Percentiles rank a stretch among this genome's conserved stretches.
phyloP scores from a whole-genome alignment of 1,139 yeast species.

The Lodderomyces metapsilosis region DNA sequence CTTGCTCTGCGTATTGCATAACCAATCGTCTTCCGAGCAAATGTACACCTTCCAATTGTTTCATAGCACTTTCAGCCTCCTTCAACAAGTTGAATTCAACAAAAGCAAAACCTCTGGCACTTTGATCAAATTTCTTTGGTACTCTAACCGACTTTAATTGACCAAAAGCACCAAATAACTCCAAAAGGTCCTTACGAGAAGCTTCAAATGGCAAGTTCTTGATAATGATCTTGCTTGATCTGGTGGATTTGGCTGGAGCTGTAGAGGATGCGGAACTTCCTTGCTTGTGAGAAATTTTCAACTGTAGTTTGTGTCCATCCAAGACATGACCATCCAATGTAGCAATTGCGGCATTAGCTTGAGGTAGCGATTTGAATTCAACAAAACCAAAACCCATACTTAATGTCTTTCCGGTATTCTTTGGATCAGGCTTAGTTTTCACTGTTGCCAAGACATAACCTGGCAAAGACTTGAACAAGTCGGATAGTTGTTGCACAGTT shows the following conservation, averaged over 20 bases:
- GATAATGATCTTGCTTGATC: slow-evolving; percentile 75
- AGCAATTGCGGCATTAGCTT: slow-evolving; percentile 73
- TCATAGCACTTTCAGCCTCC: slow-evolving; percentile 96
- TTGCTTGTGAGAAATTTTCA: slow-evolving; percentile 81
- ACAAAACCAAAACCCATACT: slow-evolving; percentile 99
- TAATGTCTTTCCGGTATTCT: slow-evolving; percentile 56
- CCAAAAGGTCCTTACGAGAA: slow-evolving; percentile 84
- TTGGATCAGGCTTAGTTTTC: slow-evolving; percentile 87
- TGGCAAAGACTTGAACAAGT: slow-evolving; percentile 63
- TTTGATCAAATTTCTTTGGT: slow-evolving; percentile 92
- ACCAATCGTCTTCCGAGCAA: slow-evolving; percentile 93
- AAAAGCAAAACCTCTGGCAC: slow-evolving; percentile 97
- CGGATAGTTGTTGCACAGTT: slow-evolving; percentile 53
- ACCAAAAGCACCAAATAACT: slow-evolving; percentile 90
- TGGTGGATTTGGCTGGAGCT: slow-evolving; percentile 31
- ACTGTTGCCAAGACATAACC: slow-evolving; percentile 86
- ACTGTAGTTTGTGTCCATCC: slow-evolving; percentile 87
- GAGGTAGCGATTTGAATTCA: slow-evolving; percentile 76
- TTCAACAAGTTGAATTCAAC: slow-evolving; percentile 86
- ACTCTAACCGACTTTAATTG: slow-evolving; percentile 92
- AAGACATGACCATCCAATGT: slow-evolving; percentile 75
- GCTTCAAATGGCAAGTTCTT: slow-evolving; percentile 98
- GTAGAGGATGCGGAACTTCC: slow-evolving; percentile 21
- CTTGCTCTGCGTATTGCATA: slow-evolving; percentile 90
- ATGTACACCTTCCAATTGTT: slow-evolving; percentile 92